Evolutionary conservation across 345 rosid genomes (phyloP).

Genomic region (Melaleuca quinquenervia): DNA sequence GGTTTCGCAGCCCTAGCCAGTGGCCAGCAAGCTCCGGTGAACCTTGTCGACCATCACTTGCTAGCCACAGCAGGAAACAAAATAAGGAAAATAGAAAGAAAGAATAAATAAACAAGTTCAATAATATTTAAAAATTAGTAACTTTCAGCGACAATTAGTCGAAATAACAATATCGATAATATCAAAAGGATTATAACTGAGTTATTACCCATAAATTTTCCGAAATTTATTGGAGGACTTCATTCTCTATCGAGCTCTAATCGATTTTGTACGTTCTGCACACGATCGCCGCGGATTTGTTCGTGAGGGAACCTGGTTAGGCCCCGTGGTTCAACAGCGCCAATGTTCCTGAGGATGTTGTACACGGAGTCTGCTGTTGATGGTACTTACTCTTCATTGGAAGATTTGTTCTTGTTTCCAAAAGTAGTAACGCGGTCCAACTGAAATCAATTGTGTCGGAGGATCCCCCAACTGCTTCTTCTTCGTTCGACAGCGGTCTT

Average conservation of each 20-base stretch:
- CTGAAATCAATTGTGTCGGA: background rate
- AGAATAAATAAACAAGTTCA: too few species aligned
- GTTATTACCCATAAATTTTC: background rate
- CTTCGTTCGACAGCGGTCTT: too few species aligned
- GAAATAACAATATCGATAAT: background rate
- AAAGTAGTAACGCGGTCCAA: background rate
- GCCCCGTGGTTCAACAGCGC: too few species aligned
- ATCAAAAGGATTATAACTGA: background rate
- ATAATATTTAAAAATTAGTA: background rate
- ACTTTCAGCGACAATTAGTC: background rate
- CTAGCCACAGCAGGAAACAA: too few species aligned
- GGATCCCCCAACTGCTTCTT: background rate
- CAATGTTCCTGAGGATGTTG: background rate
- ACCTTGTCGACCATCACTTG: too few species aligned
- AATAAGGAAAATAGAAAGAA: too few species aligned
- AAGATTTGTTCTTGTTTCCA: background rate
- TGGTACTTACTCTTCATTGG: too few species aligned
- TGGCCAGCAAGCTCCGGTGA: too few species aligned
- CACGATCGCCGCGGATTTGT: background rate
- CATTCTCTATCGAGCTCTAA: background rate
- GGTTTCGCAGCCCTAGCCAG: too few species aligned
- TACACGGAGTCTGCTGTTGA: background rate
- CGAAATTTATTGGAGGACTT: background rate
- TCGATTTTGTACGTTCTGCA: background rate
- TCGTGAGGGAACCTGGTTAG: background rate